A percentile compares a stretch with the other conserved stretches of the same genome.
phyloP scores from a whole-genome alignment of 495 filamentous ascomycete species.

The Xylaria acuta region DNA sequence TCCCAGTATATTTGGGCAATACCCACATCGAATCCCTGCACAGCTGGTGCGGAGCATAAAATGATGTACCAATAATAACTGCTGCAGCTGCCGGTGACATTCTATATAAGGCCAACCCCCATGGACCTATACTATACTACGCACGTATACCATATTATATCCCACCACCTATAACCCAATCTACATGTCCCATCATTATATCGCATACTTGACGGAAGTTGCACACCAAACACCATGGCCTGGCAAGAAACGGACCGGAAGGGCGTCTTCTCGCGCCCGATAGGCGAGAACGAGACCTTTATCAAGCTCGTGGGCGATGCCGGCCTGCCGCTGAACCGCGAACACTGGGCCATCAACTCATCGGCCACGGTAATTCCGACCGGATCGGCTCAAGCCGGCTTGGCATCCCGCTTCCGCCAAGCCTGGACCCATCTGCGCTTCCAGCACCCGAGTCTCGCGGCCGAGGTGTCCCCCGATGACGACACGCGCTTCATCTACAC shows the following conservation, averaged over 20 bases:
- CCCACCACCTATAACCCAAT: no score
- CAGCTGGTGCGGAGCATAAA: neutral
- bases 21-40: neutral
- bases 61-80: no score
- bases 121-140: no score
- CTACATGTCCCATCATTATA: neutral
- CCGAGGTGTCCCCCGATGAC: neutral
- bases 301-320: neutral
- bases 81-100: neutral
- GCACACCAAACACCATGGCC: neutral
- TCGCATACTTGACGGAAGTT: neutral
- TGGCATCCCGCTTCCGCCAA: neutral
- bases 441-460: neutral
- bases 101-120: no score
- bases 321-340: neutral
- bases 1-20: neutral
- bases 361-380: neutral
- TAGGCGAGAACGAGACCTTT: neutral
- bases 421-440: neutral
- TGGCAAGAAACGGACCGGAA: neutral
- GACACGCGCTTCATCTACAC: conserved; percentile 2
- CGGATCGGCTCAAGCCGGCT: neutral
- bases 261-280: neutral
- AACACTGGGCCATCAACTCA: neutral
- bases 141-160: no score